Percentiles rank a stretch among this genome's conserved stretches.
These are phyloP conservation scores for Trichosanthes cucumerina DNA, from an alignment of 306 rosid species.

Conservation along the genomic window DNA sequence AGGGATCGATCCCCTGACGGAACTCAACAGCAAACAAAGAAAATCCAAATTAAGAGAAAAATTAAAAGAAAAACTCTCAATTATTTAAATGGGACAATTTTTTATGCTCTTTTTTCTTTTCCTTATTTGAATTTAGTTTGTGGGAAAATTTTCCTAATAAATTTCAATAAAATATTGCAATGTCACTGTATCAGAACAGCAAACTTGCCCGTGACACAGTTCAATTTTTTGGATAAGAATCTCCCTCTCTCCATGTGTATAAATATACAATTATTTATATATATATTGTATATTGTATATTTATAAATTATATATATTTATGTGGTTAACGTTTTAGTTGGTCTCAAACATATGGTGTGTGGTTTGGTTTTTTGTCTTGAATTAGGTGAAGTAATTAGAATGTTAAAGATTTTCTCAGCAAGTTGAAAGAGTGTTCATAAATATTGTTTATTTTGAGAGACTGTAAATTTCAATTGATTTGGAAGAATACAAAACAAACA, in stretches of 20 bases:
- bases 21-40: neutral
- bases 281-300: neutral
- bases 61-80: neutral
- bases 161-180: neutral
- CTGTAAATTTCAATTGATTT: neutral
- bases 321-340: neutral
- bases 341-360: neutral
- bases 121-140: neutral
- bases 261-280: neutral
- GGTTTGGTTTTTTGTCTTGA: neutral
- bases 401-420: neutral
- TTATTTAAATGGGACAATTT: neutral
- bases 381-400: neutral
- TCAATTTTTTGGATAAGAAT: neutral
- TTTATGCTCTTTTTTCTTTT: neutral
- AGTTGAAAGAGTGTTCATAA: neutral
- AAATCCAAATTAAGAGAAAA: neutral
- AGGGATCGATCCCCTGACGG: neutral
- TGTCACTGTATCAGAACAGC: neutral
- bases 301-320: neutral
- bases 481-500: neutral
- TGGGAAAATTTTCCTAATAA: neutral
- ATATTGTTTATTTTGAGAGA: neutral
- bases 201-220: neutral
- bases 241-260: neutral